Percentiles rank a stretch among this genome's conserved stretches.
Conservation (phyloP, 2,329 filamentous ascomycete genomes). For the Aureobasidium melanogenum region DNA sequence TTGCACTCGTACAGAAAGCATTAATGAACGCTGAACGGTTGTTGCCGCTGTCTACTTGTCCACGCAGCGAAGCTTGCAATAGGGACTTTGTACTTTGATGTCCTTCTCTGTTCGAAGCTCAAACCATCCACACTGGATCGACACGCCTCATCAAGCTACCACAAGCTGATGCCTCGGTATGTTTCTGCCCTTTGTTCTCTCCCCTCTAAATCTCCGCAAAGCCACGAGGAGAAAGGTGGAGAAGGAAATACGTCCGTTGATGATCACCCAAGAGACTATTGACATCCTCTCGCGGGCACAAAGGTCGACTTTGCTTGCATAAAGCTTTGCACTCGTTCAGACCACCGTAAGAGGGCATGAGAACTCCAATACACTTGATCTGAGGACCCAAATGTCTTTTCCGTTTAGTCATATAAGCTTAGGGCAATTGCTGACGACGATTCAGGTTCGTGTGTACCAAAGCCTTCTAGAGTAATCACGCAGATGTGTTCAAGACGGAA, state of each 20-base stretch:
- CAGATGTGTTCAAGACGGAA: not conserved
- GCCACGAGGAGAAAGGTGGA: not conserved
- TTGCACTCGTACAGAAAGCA: not conserved
- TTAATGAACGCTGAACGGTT: not conserved
- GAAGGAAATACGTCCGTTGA: not conserved
- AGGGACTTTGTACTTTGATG: not conserved
- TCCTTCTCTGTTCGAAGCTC: not conserved
- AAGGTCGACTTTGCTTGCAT: not conserved
- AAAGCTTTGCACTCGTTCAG: not conserved
- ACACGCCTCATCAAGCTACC: not conserved
- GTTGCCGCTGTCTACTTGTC: not conserved
- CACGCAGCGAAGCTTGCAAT: not conserved
- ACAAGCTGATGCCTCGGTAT: not conserved
- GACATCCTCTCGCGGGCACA: not conserved
- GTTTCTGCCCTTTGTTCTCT: not conserved
- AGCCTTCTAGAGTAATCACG: not conserved
- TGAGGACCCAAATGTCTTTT: not conserved
- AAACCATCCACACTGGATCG: not conserved
- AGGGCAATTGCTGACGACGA: not conserved
- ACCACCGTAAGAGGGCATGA: not conserved
- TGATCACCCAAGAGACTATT: slow-evolving; percentile 11
- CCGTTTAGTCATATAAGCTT: not conserved
- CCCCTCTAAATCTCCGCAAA: not conserved
- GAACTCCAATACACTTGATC: slow-evolving; percentile 8
- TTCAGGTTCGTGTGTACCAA: not conserved